Evolutionary conservation across 1,139 yeast genomes (phyloP), one percentile per base, ranked within the genome.

Genomic region (Kurtzmaniella quercitrusa): DNA sequence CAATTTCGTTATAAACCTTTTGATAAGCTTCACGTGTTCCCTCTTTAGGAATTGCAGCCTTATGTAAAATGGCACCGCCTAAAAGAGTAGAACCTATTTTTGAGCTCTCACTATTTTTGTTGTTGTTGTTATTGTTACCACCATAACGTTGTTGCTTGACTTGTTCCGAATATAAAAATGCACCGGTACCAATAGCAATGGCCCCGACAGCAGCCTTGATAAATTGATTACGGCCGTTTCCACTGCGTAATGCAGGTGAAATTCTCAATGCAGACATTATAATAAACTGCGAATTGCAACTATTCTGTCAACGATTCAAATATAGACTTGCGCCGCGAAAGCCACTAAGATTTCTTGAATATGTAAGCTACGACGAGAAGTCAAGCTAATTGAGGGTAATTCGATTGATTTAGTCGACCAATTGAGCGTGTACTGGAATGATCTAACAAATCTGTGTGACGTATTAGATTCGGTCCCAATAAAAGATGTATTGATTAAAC

Each of bases 1-100:
- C 88, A 62, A 91, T 88, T 33, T 80, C 93, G 54, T 88, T 87
- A 60, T 88, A 87, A 34, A 91, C 80, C 23, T 79, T 61, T 63
- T 88, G 95, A 65, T 84, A 88, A 50, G 85, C 88, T 14, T 69
- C 69, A 41, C 55, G 61, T 5, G 65, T 54, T 51, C 74, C 62
- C 9, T 59, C 60, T 9, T 49, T 43, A 56, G 52, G 68, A 50
- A 48, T 47, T 35, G 39, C 46, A 8, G 71, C 70, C 5, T 42
- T 43, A 44, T 60, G 54, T 38, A 56, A 46, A 33, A 52, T 40
- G 21, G 60, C 50, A 6, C 59, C 58, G 12, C 57, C 65, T 36
- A 56, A 45, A 20, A 52, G 45, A 14, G 52, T 49, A 14, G 43
- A 43, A 34, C 48, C 46, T 3, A 44, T 45, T 42, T 45, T 53